phyloP scores from a whole-genome alignment of 2,329 filamentous ascomycete species.

The Alternaria tenuissima region DNA sequence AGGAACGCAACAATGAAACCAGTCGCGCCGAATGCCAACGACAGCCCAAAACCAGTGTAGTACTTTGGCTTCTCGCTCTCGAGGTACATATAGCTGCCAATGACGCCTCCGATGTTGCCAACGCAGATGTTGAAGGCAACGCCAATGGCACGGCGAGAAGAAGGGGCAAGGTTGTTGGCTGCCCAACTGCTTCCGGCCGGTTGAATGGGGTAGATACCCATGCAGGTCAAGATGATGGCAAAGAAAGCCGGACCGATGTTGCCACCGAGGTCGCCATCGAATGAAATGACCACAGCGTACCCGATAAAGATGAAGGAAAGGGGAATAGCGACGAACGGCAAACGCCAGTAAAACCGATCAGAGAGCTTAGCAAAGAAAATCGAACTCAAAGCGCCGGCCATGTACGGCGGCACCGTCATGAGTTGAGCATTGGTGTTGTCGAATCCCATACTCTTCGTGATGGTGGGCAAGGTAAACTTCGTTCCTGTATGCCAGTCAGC shows the following conservation, averaged over 20 bases:
- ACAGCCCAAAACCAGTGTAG: constrained; percentile 48
- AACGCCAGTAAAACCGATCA: constrained; percentile 30
- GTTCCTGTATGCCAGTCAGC: constrained; percentile 1
- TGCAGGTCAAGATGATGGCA: constrained; percentile 55
- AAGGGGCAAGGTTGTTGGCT: constrained; percentile 41
- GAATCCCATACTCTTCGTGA: constrained; percentile 41
- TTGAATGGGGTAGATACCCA: constrained; percentile 50
- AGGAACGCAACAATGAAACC: constrained; percentile 33
- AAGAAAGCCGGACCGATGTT: constrained; percentile 57
- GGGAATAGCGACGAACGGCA: constrained; percentile 37
- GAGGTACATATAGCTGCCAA: constrained; percentile 48
- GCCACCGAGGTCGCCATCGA: constrained; percentile 49
- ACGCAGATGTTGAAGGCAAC: constrained; percentile 43
- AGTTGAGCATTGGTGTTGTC: constrained; percentile 41
- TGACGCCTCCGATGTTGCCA: constrained; percentile 41
- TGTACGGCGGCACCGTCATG: constrained; percentile 40
- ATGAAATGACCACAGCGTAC: constrained; percentile 50
- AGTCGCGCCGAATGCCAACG: constrained; percentile 22
- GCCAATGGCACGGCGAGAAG: constrained; percentile 42
- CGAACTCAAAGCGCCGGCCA: constrained; percentile 35
- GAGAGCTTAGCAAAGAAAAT: constrained; percentile 33
- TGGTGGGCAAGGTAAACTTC: constrained; percentile 28
- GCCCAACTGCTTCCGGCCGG: constrained; percentile 42
- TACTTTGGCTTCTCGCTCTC: constrained; percentile 49
- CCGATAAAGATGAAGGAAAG: constrained; percentile 47